phyloP scores from a whole-genome alignment of 352 stramenopile genomes.

The Phytophthora nicotianae region DNA sequence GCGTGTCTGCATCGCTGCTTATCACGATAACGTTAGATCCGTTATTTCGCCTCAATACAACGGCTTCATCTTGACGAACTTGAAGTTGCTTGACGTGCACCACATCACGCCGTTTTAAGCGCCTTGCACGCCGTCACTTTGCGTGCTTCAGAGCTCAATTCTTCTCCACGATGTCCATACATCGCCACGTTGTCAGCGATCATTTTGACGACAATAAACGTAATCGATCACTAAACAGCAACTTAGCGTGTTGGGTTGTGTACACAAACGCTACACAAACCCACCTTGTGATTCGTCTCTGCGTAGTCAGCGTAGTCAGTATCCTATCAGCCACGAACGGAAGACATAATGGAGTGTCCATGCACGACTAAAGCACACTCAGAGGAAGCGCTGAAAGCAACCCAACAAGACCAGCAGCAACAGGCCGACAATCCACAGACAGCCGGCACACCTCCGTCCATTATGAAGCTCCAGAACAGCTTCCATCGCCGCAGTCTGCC shows the following conservation, averaged over 20 bases:
- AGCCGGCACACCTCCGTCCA: conserved; percentile 4
- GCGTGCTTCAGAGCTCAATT: neutral
- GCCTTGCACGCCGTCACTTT: neutral
- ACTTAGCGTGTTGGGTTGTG: conserved; percentile 12
- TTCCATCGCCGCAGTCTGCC: conserved; percentile 89
- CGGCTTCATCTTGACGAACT: neutral
- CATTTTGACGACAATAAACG: neutral
- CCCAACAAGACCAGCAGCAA: conserved; percentile 29
- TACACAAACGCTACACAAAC: conserved; percentile 19
- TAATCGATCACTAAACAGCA: conserved; percentile 11
- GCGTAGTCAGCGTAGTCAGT: neutral
- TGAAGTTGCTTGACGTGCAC: neutral
- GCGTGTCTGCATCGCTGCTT: too few species aligned
- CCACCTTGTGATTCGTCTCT: neutral
- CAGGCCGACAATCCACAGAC: conserved; percentile 25
- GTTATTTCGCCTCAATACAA: too few species aligned
- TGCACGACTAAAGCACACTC: neutral
- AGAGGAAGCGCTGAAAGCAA: neutral
- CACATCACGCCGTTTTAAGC: neutral
- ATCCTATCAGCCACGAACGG: conserved; percentile 5
- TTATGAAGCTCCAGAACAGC: conserved; percentile 43
- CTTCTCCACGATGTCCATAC: neutral
- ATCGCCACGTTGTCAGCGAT: neutral
- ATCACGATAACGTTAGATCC: too few species aligned
- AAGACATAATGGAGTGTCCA: neutral